Evolutionary conservation across 2,329 filamentous ascomycete species (phyloP), one percentile per base, ranked within the genome.

Genomic region (Fusarium redolens): DNA sequence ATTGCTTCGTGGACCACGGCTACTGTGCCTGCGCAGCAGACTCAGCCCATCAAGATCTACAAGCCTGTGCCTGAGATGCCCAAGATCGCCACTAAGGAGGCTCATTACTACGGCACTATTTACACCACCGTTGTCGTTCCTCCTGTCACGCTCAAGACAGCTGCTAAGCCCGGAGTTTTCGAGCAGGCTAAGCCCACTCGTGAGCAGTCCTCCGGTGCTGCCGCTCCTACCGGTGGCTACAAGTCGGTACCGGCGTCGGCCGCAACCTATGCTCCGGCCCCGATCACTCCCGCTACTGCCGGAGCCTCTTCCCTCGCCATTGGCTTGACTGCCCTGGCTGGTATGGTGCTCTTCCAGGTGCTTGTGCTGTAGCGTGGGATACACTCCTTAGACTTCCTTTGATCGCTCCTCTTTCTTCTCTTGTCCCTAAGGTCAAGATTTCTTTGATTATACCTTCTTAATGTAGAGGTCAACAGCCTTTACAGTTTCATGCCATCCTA

Each of bases 201-300:
- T 15, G 54, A 65, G 44, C 68, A 61, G 17, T 62, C 65, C 14
- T 71, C 65, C 15, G 74, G 75, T 13, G 73, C 61, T 51, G 75
- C 71, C 33, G 62, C 63, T 48, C 72, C 77, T 22, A 71, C 79
- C 28, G 75, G 77, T 48, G 75, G 76, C 54, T 76, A 73, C 67
- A 69, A 47, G 33, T 22, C 65, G 18, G 57, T 52, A 18, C 59
- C 65, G 37, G 45, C 48, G n/a, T 55, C 68, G 38, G 50, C 62
- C 13, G 41, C 68, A 22, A 66, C 71, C 13, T 61, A 71, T 25
- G 48, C 25, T 30, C 54, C 57, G 22, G 68, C 59, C n/a, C 77
- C 80, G 62, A 77, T 78, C 74, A 76, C 79, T 55, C 81, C 83
- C 72, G 81, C 84, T 73, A 86, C 85, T 28, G 87, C 84, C 68